These are phyloP conservation scores for Kondoa malvinella DNA, from an alignment of 768 basidiomycete genomes.

Conservation along the genomic window DNA sequence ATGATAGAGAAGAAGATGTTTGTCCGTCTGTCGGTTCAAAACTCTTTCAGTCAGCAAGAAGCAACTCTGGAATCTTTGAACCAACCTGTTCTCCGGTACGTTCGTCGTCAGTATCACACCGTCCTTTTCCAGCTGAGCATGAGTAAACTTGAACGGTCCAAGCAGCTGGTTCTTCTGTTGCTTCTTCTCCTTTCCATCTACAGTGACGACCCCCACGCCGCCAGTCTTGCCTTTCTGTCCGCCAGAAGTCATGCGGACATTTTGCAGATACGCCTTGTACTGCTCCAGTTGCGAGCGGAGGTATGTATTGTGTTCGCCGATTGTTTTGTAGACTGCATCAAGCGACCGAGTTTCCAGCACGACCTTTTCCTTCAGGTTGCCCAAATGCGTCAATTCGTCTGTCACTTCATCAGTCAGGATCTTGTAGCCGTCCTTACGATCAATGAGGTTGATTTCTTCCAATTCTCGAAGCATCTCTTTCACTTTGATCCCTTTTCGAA, in stretches of 20 bases:
- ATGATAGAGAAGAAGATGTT: constrained; percentile 99
- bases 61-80: no score
- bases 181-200: constrained; percentile 96
- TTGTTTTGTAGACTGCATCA: constrained; percentile 97
- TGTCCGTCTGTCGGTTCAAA: constrained; percentile 47
- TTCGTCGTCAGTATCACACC: constrained; percentile 98
- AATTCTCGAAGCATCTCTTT: constrained; percentile 97
- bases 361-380: constrained; percentile 91
- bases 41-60: background rate
- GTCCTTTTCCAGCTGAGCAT: constrained; percentile 95
- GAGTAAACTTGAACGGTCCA: constrained; percentile 93
- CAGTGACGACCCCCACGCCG: constrained; percentile 83
- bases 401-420: constrained; percentile 96
- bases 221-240: constrained; percentile 54
- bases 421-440: constrained; percentile 62
- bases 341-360: constrained; percentile 75
- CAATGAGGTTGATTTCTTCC: constrained; percentile 74
- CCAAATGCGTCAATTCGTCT: constrained; percentile 86
- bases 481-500: constrained; percentile 95
- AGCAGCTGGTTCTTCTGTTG: constrained; percentile 63
- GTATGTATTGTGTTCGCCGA: constrained; percentile 97
- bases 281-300: constrained; percentile 89
- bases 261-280: constrained; percentile 98
- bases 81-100: constrained; percentile 86
- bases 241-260: constrained; percentile 80